A percentile compares a stretch with the other conserved stretches of the same genome.
Conservation (phyloP, 805 yeast species). For the Wickerhamiella spandovensis region DNA sequence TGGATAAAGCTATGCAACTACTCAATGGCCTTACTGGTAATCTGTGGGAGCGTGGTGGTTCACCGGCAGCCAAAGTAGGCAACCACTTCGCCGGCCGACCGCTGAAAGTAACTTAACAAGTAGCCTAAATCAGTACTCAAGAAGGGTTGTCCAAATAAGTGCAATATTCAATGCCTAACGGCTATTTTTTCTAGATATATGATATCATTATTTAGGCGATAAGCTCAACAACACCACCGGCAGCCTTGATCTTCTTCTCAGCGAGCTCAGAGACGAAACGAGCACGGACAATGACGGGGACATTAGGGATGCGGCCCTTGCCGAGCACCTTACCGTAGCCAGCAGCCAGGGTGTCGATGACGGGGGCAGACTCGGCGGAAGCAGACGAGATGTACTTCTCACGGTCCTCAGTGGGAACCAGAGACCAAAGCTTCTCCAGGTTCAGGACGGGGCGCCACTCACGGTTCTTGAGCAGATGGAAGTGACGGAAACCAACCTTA, state of each 20-base stretch:
- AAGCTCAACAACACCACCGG: conserved; percentile 99
- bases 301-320: conserved; percentile 96
- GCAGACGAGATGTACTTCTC: conserved; percentile 82
- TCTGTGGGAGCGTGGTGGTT: no score
- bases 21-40: not conserved
- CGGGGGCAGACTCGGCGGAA: conserved; percentile 87
- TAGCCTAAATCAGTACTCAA: no score
- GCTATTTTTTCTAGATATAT: not conserved
- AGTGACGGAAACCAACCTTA: conserved; percentile 99
- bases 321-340: conserved; percentile 99
- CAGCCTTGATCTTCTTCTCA: conserved; percentile 99
- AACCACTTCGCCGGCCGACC: not conserved
- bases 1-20: not conserved
- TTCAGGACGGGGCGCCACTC: conserved; percentile 97
- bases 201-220: conserved; percentile 32
- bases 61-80: no score
- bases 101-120: no score
- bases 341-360: conserved; percentile 96
- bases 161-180: not conserved
- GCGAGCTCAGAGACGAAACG: conserved; percentile 98
- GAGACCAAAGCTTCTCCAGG: conserved; percentile 97
- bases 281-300: conserved; percentile 98
- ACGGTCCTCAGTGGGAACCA: conserved; percentile 85
- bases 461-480: conserved; percentile 89
- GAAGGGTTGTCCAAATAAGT: not conserved